These are phyloP conservation scores for Camellia lanceoleosa DNA, from an alignment of 148 eudicot species.

Conservation along the genomic window DNA sequence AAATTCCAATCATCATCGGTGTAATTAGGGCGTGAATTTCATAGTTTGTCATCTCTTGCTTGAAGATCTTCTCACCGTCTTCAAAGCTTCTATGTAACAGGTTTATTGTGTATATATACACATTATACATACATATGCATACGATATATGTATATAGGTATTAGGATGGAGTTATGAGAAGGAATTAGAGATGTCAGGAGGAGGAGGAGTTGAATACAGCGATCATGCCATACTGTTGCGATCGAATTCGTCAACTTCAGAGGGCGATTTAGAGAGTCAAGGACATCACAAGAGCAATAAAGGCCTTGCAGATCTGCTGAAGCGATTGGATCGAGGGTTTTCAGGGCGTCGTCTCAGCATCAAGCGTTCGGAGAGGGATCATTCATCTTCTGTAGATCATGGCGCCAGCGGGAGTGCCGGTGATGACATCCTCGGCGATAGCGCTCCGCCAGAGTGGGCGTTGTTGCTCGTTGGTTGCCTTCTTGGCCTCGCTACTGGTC, in stretches of 20 bases:
- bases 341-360: conserved; percentile 30
- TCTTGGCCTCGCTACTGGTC: conserved; percentile 93
- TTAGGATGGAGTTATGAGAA: not conserved
- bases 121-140: not conserved
- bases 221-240: conserved; percentile 37
- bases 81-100: not conserved
- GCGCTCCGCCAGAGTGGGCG: conserved; percentile 94
- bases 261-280: conserved; percentile 35
- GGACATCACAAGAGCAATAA: not conserved
- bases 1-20: not conserved
- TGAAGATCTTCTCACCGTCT: not conserved
- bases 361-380: conserved; percentile 25
- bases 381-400: conserved; percentile 20
- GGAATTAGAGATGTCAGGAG: conserved; percentile 26
- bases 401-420: conserved; percentile 6
- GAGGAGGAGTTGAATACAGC: conserved; percentile 29
- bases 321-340: conserved; percentile 45
- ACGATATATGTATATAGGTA: not conserved
- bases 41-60: not conserved
- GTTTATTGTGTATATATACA: not conserved
- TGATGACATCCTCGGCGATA: conserved; percentile 52
- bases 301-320: conserved; percentile 40
- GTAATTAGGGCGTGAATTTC: not conserved
- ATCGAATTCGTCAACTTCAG: conserved; percentile 40
- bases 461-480: conserved; percentile 91